Base-by-base conservation (phyloP, 2,329 filamentous ascomycete genomes). In the Colletotrichum acutatum region DNA sequence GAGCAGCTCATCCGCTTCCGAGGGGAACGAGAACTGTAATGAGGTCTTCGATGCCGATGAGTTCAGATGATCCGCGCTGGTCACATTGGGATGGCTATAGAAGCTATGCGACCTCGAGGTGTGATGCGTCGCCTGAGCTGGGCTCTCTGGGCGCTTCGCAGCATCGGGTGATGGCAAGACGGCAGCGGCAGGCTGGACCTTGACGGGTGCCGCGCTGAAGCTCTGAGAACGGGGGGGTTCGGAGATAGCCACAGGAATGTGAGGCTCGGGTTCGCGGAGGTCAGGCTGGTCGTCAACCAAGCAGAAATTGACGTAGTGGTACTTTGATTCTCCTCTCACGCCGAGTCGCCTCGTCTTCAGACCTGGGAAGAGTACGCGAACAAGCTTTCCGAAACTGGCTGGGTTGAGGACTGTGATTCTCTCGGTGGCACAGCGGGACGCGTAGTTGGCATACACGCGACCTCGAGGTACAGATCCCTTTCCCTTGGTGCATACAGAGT, bases 271-370 rank as follows among this genome's bases (percentile, higher is more conserved):
- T 32, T 88, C 84, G 54, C 82, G 81, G 4, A 84, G 74, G 16
- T 89, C 87, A 4, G 85, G 82, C 66, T 88, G 84, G 71, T 92
- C 90, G 63, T 92, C 90, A 54, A 85, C 83, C 63, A 92, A 82
- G 14, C 85, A 85, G 77, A 93, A 93, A 78, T 92, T 91, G 59
- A 92, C 90, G 79, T 99, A 99, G 83, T 99, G 97, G 82, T 99
- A 99, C 81, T 99, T 99, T 16, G 97, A 99, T 84, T 98, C 96
- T 75, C 97, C 97, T 66, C 97, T 91, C 59, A 98, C 95, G 75
- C 97, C 97, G 14, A 99, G 87, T 75, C 97, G 90, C 72, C 97
- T 90, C 37, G 97, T 99, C 83, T 97, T 96, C 26, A 99, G 92
- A 54, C 95, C 96, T 0, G 97, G 96, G 78, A 98, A 99, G 64